Base-by-base conservation (phyloP, 2,329 filamentous ascomycete genomes). In the Colletotrichum scovillei region DNA sequence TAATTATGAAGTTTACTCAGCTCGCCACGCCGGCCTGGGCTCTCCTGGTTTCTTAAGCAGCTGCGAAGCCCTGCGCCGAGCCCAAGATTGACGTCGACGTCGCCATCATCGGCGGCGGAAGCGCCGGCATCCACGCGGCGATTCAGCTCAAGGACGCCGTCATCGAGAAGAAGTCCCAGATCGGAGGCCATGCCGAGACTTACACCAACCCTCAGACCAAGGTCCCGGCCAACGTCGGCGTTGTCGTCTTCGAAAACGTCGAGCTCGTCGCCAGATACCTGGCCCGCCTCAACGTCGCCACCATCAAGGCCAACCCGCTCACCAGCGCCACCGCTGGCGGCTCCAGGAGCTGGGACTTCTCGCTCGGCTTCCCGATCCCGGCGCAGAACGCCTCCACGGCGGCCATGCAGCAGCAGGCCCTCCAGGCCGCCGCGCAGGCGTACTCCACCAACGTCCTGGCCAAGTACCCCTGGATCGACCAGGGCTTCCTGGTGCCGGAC, bases 151-250 rank as follows among this genome's bases (percentile, higher is more conserved):
- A 80, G 12, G 80, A 86, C 24, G 78, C 81, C 1, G 75, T 87
- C 0, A 74, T 87, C 32, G 86, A 88, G 73, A 78, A 79, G 59
- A 75, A 83, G 58, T 63, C 67, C 26, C 64, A 75, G 2, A 77
- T 86, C 2, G 86, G 85, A 7, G 84, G 85, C 5, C 83, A 86
- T 68, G 81, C 81, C 0, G 76, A 86, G 19, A 86, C 85, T 1
- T 85, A 85, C 72, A 76, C 69, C 19, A 69, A 76, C 56, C 76
- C 74, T 1, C 46, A 65, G 14, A 75, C 68, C 35, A 57, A 60
- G 16, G 32, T 55, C 5, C 63, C 69, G 5, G 49, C 68, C 55
- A 70, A 77, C 65, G 67, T 69, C 46, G 76, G 76, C 12, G 76
- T 77, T 26, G 57, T 72, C 5, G 79, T 80, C 26, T 83, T 81